These are phyloP conservation scores for Albophoma yamanashiensis DNA, from an alignment of 2,329 filamentous ascomycete species.

Conservation along the genomic window DNA sequence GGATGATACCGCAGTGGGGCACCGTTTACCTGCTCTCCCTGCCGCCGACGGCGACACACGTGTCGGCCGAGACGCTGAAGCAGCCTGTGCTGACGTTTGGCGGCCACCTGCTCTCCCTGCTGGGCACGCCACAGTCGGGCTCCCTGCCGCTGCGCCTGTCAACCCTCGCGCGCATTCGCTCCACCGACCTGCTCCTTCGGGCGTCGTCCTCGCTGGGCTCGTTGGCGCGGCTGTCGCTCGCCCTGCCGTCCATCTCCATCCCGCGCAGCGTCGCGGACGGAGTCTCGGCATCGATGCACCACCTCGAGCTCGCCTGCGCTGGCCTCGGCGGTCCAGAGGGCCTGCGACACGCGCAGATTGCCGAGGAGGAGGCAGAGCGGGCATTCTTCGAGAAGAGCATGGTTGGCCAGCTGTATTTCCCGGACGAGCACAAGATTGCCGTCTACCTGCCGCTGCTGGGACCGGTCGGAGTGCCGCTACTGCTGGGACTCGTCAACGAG, in stretches of 20 bases:
- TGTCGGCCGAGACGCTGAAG: conserved; percentile 57
- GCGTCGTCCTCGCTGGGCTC: conserved; percentile 93
- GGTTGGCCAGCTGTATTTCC: conserved; percentile 98
- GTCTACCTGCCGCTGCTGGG: conserved; percentile 89
- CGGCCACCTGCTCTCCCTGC: conserved; percentile 75
- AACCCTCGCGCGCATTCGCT: conserved; percentile 74
- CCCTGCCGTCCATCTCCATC: conserved; percentile 83
- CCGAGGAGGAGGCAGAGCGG: conserved; percentile 79
- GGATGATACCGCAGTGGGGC: conserved; percentile 96
- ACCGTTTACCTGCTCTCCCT: conserved; percentile 49
- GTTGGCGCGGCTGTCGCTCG: conserved; percentile 72
- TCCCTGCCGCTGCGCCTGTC: conserved; percentile 79
- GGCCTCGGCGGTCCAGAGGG: conserved; percentile 57
- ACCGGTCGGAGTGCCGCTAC: conserved; percentile 77
- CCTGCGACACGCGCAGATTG: conserved; percentile 69
- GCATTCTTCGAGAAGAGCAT: conserved; percentile 99
- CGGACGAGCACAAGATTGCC: conserved; percentile 95
- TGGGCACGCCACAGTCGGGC: conserved; percentile 74
- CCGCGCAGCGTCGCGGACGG: conserved; percentile 78
- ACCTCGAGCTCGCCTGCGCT: conserved; percentile 67
- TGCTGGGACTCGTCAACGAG: conserved; percentile 79
- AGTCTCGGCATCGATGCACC: conserved; percentile 66
- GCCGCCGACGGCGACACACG: conserved; percentile 31
- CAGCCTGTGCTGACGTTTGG: conserved; percentile 84
- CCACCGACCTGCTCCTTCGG: conserved; percentile 74